A percentile compares a stretch with the other conserved stretches of the same genome.
Conservation (phyloP, 2,329 filamentous ascomycete genomes). For the Alternaria longipes region DNA sequence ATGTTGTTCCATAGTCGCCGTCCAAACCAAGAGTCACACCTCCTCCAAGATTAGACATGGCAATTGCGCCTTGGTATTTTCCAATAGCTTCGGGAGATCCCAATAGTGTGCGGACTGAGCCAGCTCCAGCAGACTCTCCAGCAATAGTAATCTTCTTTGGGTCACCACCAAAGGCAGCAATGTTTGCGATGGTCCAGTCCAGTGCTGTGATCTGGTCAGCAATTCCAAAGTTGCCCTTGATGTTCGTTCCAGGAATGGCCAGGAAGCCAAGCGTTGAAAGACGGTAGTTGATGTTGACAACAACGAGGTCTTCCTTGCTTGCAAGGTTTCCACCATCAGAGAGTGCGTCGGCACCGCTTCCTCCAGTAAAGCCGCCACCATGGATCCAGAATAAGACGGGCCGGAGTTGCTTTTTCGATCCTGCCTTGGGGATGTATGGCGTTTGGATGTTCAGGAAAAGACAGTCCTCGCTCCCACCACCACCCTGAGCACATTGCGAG, state of each 20-base stretch:
- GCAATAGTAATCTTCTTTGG: conserved; percentile 58
- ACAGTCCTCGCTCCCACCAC: conserved; percentile 58
- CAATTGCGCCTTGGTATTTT: conserved; percentile 58
- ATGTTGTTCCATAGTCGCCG: conserved; percentile 67
- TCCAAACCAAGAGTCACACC: conserved; percentile 65
- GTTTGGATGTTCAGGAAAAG: conserved; percentile 62
- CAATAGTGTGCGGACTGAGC: conserved; percentile 65
- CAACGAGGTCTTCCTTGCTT: conserved; percentile 67
- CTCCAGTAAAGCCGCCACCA: conserved; percentile 66
- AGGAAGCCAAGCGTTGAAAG: conserved; percentile 67
- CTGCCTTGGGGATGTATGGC: conserved; percentile 48
- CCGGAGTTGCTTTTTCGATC: conserved; percentile 52
- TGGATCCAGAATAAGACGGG: conserved; percentile 64
- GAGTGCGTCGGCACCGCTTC: conserved; percentile 49
- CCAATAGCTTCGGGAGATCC: conserved; percentile 59
- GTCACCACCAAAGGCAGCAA: conserved; percentile 59
- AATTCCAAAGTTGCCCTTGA: conserved; percentile 65
- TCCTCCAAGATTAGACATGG: conserved; percentile 64
- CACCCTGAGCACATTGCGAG: conserved; percentile 55
- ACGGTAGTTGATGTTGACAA: conserved; percentile 69
- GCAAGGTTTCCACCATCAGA: conserved; percentile 66
- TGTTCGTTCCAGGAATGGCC: conserved; percentile 63
- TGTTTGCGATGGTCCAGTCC: conserved; percentile 58
- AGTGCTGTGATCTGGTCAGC: conserved; percentile 62
- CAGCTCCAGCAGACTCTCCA: conserved; percentile 63